A percentile compares a stretch with the other conserved stretches of the same genome.
These are phyloP conservation scores for Acanthamoeba lugdunensis DNA, from an alignment of 208 protist species.

Conservation along the genomic window DNA sequence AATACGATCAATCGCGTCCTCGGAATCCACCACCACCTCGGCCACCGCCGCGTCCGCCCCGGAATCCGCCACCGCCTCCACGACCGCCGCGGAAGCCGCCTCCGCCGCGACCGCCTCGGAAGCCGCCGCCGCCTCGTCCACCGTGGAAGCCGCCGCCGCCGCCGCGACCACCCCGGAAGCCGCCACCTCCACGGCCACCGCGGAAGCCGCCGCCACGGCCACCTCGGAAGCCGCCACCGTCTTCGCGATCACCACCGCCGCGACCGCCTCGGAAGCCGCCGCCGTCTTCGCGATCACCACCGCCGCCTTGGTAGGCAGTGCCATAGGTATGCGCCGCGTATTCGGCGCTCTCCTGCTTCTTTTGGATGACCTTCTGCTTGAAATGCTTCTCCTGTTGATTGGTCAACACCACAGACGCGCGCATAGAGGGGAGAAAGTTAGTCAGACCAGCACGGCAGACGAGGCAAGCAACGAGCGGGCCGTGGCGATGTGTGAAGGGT, in stretches of 20 bases:
- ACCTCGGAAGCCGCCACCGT: not conserved
- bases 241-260: not conserved
- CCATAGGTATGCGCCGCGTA: not conserved
- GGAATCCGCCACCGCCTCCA: not conserved
- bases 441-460: no score
- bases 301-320: not conserved
- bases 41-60: not conserved
- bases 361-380: conserved; percentile 13
- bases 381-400: conserved; percentile 47
- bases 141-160: not conserved
- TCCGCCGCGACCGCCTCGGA: not conserved
- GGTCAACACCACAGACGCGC: not conserved
- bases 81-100: not conserved
- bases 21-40: not conserved
- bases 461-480: no score
- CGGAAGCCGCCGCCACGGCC: not conserved
- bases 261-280: not conserved
- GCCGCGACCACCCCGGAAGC: not conserved
- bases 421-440: not conserved
- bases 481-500: not conserved
- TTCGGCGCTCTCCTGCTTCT: conserved; percentile 32
- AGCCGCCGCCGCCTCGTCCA: not conserved
- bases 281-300: not conserved
- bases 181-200: not conserved
- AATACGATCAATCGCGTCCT: not conserved